Base-by-base conservation (phyloP, 192 early-diverging fungal genomes). In the Coemansia sp. region DNA sequence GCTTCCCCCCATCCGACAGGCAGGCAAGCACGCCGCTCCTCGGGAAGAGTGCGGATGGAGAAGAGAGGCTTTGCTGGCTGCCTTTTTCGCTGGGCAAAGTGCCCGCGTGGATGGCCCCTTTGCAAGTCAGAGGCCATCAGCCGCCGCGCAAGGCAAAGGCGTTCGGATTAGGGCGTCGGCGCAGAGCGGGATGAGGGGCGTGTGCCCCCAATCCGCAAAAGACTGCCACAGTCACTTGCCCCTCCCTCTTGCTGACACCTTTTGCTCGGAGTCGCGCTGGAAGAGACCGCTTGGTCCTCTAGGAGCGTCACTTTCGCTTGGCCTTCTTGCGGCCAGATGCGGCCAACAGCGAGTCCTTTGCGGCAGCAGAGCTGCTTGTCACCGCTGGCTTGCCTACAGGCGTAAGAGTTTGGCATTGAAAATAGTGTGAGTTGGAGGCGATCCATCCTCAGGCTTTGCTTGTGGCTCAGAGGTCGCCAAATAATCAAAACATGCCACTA, bases 241-340 rank as follows among this genome's bases (percentile, higher is more conserved):
- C 8, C 42, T n/a, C 16, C 40, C 40, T 16, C 40, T 11, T 42
- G 40, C 40, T 42, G 16, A 18, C 46, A 14, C 38, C 38, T 39
- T 39, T 39, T 39, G 38, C 38, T 39, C 13, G 38, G 38, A 31
- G 42, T n/a, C 20, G 42, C 42, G 18, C 16, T 45, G 42, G 20
- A 45, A 45, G 42, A 45, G 42, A 45, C 42, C 18, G 8, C 42
- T 20, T 16, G 42, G 31, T 31, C 31, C 31, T 20, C 16, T 20
- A n/a, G n/a, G n/a, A 26, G n/a, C 24, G 34, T 39, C 38, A 65
- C 28, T 69, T 69, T 21, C 67, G 67, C 62, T 60, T 63, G 34
- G 34, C 6, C 69, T 64, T 69, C 33, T 53, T 70, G 69, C 69
- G 69, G 60, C 34, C 28, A 31, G 51, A 51, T 23, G 63, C 62